phyloP scores from a whole-genome alignment of 768 basidiomycete species.

The Leccinum longicurvipes region DNA sequence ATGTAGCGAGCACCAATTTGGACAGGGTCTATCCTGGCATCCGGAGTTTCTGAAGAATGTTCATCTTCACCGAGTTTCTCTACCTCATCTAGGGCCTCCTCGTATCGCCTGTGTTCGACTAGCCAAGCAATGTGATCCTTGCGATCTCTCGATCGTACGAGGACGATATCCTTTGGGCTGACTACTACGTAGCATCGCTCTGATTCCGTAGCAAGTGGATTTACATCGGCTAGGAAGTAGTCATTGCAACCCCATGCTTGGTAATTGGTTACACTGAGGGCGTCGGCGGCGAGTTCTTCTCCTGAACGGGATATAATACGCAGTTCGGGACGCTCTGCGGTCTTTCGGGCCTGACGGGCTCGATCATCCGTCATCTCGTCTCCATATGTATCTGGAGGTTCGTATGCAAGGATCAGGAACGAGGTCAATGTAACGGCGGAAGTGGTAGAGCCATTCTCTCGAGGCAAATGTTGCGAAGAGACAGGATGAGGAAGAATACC shows the following conservation, averaged over 20 bases:
- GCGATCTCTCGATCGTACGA: conserved; percentile 84
- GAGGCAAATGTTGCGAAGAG: conserved; percentile 22
- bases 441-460: conserved; percentile 17
- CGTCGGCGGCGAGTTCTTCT: conserved; percentile 85
- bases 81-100: conserved; percentile 82
- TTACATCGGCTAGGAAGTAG: conserved; percentile 66
- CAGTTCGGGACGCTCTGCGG: conserved; percentile 90
- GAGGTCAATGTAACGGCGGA: conserved; percentile 48
- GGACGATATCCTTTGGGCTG: conserved; percentile 81
- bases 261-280: conserved; percentile 72
- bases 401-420: conserved; percentile 86
- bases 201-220: conserved; percentile 17
- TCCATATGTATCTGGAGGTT: conserved; percentile 64
- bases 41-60: conserved; percentile 29
- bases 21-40: conserved; percentile 47
- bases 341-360: conserved; percentile 72
- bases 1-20: conserved; percentile 87
- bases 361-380: conserved; percentile 73
- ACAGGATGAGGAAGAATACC: conserved; percentile 81
- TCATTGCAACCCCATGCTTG: conserved; percentile 91
- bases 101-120: conserved; percentile 79
- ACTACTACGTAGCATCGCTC: conserved; percentile 74
- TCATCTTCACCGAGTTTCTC: conserved; percentile 53
- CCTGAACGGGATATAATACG: conserved; percentile 86
- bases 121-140: conserved; percentile 92